A percentile compares a stretch with the other conserved stretches of the same genome.
Conservation (phyloP, 306 rosid species). For the Casuarina glauca region DNA sequence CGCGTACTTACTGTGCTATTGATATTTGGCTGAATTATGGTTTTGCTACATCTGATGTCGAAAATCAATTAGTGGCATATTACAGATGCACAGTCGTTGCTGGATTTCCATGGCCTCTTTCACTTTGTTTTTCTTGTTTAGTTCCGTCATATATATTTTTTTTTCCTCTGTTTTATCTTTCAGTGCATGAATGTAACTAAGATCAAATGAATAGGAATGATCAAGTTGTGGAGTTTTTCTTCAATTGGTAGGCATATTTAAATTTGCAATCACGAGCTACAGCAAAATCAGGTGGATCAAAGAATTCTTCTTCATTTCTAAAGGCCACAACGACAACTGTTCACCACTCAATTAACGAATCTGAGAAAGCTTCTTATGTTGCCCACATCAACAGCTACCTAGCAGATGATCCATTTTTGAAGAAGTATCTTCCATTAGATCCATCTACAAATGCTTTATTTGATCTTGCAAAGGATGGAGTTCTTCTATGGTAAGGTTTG, state of each 20-base stretch:
- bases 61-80: slow-evolving; percentile 11
- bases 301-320: slow-evolving; percentile 73
- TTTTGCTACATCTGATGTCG: not conserved
- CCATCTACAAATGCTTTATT: slow-evolving; percentile 72
- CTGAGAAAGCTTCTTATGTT: slow-evolving; percentile 94
- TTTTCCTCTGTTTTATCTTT: not conserved
- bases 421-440: slow-evolving; percentile 85
- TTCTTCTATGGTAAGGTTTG: slow-evolving; percentile 80
- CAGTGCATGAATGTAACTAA: not conserved
- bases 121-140: not conserved
- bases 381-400: slow-evolving; percentile 80
- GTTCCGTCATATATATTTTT: not conserved
- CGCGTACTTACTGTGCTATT: not conserved
- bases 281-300: slow-evolving; percentile 64
- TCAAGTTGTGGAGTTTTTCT: slow-evolving; percentile 20
- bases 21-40: not conserved
- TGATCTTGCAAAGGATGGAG: slow-evolving; percentile 94
- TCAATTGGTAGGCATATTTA: slow-evolving; percentile 67
- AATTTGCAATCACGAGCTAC: slow-evolving; percentile 62
- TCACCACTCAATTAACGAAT: slow-evolving; percentile 85
- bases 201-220: slow-evolving; percentile 21
- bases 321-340: slow-evolving; percentile 90
- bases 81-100: not conserved
- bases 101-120: not conserved
- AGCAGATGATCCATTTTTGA: slow-evolving; percentile 78